A percentile compares a stretch with the other conserved stretches of the same genome.
These are phyloP conservation scores for Colletotrichum spinosum DNA, from an alignment of 2,329 filamentous ascomycete genomes.

Conservation along the genomic window DNA sequence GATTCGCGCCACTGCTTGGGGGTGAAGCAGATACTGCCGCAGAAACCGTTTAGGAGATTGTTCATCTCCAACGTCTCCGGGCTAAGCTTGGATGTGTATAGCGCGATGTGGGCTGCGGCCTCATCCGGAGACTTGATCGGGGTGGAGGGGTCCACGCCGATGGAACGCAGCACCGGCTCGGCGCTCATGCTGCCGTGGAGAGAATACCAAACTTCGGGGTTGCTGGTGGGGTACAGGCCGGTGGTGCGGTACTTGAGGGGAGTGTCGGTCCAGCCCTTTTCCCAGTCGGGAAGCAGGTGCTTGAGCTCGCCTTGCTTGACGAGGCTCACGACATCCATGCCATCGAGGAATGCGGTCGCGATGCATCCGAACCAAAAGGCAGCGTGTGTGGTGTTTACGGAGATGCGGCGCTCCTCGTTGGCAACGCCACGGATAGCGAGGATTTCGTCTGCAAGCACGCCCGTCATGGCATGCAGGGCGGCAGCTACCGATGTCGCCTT, in stretches of 20 bases:
- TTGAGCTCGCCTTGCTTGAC: constrained; percentile 27
- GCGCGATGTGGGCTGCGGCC: constrained; percentile 22
- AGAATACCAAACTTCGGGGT: constrained; percentile 59
- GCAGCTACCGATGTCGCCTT: constrained; percentile 48
- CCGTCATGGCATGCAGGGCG: constrained; percentile 49
- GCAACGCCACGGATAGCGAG: constrained; percentile 45
- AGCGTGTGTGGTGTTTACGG: constrained; percentile 59
- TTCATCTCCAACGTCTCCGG: constrained; percentile 31
- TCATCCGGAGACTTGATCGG: constrained; percentile 21
- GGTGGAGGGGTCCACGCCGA: constrained; percentile 51
- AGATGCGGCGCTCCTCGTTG: constrained; percentile 44
- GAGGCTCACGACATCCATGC: constrained; percentile 24
- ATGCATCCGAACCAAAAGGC: constrained; percentile 48
- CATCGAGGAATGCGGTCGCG: constrained; percentile 25
- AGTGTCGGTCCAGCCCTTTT: constrained; percentile 31
- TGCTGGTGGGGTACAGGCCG: constrained; percentile 60
- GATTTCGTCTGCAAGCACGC: constrained; percentile 50
- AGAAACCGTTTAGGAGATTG: constrained; percentile 29
- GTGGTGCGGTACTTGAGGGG: constrained; percentile 54
- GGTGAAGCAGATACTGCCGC: constrained; percentile 30
- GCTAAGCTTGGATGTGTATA: constrained; percentile 20
- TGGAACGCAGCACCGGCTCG: constrained; percentile 53
- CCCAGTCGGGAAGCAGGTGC: constrained; percentile 24
- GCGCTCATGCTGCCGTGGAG: constrained; percentile 62
- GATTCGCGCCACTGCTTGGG: constrained; percentile 31